phyloP scores from a whole-genome alignment of 306 rosid species.

The Prunus mume region DNA sequence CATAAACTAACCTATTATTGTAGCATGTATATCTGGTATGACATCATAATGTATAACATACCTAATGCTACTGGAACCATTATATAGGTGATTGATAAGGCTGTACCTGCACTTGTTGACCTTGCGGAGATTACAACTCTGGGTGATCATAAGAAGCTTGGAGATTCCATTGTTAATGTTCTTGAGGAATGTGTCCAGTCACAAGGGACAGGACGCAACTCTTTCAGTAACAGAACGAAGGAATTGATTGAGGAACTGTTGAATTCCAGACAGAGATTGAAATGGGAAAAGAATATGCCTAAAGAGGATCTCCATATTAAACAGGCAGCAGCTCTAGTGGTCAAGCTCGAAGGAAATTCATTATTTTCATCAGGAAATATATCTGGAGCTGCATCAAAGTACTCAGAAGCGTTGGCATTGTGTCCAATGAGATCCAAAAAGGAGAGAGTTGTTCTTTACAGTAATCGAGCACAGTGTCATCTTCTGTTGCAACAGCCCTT shows the following conservation, averaged over 20 bases:
- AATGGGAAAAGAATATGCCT: slow-evolving; percentile 95
- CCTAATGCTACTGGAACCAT: slow-evolving; percentile 14
- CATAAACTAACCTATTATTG: background rate
- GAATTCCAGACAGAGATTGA: slow-evolving; percentile 72
- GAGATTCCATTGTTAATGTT: slow-evolving; percentile 75
- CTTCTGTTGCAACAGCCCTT: slow-evolving; percentile 91
- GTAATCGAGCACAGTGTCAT: slow-evolving; percentile 95
- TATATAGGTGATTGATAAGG: slow-evolving; percentile 84
- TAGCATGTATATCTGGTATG: too few species aligned
- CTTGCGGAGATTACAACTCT: slow-evolving; percentile 84
- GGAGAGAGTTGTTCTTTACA: slow-evolving; percentile 93
- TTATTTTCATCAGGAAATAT: slow-evolving; percentile 91
- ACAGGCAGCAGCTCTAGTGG: slow-evolving; percentile 97
- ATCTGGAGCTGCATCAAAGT: slow-evolving; percentile 90
- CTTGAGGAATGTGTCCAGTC: slow-evolving; percentile 87
- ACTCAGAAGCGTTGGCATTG: slow-evolving; percentile 90
- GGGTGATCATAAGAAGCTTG: slow-evolving; percentile 91
- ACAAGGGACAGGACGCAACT: slow-evolving; percentile 69
- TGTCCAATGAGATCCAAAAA: slow-evolving; percentile 96
- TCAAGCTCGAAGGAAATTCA: slow-evolving; percentile 98
- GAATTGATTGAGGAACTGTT: slow-evolving; percentile 85
- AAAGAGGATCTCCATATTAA: slow-evolving; percentile 96
- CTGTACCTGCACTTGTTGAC: slow-evolving; percentile 84
- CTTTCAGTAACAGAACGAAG: slow-evolving; percentile 55
- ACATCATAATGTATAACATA: background rate